These are phyloP conservation scores for Hirsutella minnesotensis DNA, from an alignment of 2,329 filamentous ascomycete genomes.

Conservation along the genomic window DNA sequence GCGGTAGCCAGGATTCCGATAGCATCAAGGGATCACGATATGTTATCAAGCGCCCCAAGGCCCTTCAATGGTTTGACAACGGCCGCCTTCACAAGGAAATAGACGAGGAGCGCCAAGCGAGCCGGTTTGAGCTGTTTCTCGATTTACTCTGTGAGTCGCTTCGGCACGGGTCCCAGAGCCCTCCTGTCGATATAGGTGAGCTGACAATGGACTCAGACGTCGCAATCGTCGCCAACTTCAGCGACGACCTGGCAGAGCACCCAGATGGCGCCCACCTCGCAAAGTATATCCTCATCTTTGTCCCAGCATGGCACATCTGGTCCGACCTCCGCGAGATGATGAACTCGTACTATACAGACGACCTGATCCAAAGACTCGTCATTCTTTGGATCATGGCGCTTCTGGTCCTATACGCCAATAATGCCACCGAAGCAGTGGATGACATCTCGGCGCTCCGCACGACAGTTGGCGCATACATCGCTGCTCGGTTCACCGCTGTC, in stretches of 20 bases:
- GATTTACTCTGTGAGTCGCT: conserved; percentile 29
- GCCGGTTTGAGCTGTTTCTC: conserved; percentile 36
- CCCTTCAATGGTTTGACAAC: conserved; percentile 33
- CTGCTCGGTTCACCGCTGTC: conserved; percentile 28
- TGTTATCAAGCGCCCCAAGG: conserved; percentile 23
- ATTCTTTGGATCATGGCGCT: conserved; percentile 40
- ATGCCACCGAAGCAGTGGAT: conserved; percentile 29
- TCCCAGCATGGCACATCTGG: conserved; percentile 38
- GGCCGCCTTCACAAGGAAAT: conserved; percentile 26
- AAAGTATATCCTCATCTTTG: conserved; percentile 36
- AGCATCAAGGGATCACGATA: conserved; percentile 19
- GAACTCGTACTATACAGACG: conserved; percentile 41
- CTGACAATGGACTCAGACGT: conserved; percentile 17
- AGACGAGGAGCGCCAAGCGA: conserved; percentile 31
- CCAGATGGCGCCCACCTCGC: conserved; percentile 29
- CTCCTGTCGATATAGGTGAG: too few relatives aligned
- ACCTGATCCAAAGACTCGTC: conserved; percentile 31
- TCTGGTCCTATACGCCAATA: conserved; percentile 35
- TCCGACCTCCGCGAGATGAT: conserved; percentile 36
- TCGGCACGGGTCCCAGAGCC: too few relatives aligned
- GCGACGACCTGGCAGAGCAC: conserved; percentile 33
- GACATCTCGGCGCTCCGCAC: conserved; percentile 31
- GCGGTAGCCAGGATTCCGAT: too few relatives aligned
- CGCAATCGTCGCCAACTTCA: conserved; percentile 37
- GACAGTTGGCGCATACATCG: conserved; percentile 32